Base-by-base conservation (phyloP, 2,329 filamentous ascomycete species). In the Colletotrichum tropicicola region DNA sequence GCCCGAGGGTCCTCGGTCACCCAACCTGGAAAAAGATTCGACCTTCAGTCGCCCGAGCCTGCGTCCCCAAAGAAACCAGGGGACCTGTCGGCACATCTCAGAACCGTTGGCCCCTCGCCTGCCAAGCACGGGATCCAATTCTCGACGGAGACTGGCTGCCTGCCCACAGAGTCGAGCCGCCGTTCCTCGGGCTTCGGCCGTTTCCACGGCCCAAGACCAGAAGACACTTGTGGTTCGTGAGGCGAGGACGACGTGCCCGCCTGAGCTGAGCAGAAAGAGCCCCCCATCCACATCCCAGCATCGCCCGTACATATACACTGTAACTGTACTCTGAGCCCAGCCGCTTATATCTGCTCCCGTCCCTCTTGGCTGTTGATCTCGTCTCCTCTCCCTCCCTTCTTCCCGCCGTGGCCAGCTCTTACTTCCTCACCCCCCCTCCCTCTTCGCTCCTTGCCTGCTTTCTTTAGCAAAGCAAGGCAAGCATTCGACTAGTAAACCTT, bases 291-390 rank as follows among this genome's bases (percentile, higher is more conserved):
- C 52, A 55, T 60, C 56, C 48, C 41, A 32, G 61, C 12, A 65
- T 65, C 51, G 43, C 27, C 27, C 45, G 52, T 53, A n/a, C n/a
- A n/a, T n/a, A n/a, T n/a, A n/a, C n/a, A n/a, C n/a, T n/a, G n/a
- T n/a, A n/a, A n/a, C n/a, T n/a, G n/a, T n/a, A n/a, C n/a, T n/a
- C n/a, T n/a, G n/a, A n/a, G n/a, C n/a, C n/a, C n/a, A 43, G 56
- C 19, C 19, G n/a, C 49, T 65, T 65, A 65, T 62, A 65, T 65
- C 44, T 65, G 62, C 57, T 65, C 51, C 39, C 44, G 44, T 65
- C 62, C 62, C 62, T 52, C 51, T 62, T 51, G 44, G 28, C 51
- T 28, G n/a, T 48, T 47, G 43, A 41, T 52, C 28, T 4, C 15
- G 13, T 32, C 37, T 15, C 13, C 6, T 25, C 41, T 45, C 12